Base-by-base conservation (phyloP, 352 stramenopile genomes). In the Pythium insidiosum region DNA sequence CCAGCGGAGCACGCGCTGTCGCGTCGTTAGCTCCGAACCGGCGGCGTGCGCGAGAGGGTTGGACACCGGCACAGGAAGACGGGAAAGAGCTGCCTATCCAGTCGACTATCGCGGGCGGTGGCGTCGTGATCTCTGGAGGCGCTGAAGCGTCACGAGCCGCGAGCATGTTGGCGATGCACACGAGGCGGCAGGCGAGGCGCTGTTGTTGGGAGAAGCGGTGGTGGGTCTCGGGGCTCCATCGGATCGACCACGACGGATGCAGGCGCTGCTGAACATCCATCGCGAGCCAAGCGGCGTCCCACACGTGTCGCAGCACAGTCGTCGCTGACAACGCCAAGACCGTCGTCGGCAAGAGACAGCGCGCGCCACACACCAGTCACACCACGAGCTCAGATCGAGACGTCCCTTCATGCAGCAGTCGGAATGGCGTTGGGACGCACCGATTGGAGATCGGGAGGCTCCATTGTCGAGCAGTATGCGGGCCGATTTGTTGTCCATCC, bases 181-280 rank as follows among this genome's bases (percentile, higher is more conserved):
- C 35, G 7, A 88, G 61, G 3, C 63, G 63, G 31, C 66, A 80
- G n/a, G n/a, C n/a, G n/a, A n/a, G n/a, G n/a, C n/a, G n/a, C n/a
- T n/a, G n/a, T n/a, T n/a, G n/a, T n/a, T 25, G 24, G 20, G 76
- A 63, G 50, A 87, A 88, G 29, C 66, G 61, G 3, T 46, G 50
- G 50, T 88, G 74, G 30, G 64, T 45, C n/a, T 13, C 30, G 5
- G 63, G 76, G 23, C 28, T 74, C 79, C 76, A 92, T 28, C 77
- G 36, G 20, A 83, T 55, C 3, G 74, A 67, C 76, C 74, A 89
- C 4, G 48, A 22, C 10, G 72, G 50, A 29, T 62, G 62, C 28
- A 91, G 63, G 47, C 83, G 77, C 11, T 25, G 50, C 30, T 55
- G 52, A 6, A 86, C 39, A 18, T 76, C 57, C 3, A 19, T n/a